A percentile compares a stretch with the other conserved stretches of the same genome.
These are phyloP conservation scores for Cronartium quercuum DNA, from an alignment of 1,284 basidiomycete genomes.

Conservation along the genomic window DNA sequence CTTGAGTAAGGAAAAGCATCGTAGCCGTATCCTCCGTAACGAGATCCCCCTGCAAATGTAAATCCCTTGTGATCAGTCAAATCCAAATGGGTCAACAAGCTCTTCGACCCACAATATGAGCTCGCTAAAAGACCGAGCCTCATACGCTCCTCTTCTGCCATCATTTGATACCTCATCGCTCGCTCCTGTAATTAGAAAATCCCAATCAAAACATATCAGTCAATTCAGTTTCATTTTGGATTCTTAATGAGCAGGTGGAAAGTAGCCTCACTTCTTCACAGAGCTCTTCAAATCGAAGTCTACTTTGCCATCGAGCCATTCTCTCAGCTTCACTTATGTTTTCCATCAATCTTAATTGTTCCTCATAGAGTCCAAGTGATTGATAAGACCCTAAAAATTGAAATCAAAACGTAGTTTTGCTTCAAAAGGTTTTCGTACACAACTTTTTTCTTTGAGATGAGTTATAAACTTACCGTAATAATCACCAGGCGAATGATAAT, in stretches of 20 bases:
- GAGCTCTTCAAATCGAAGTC: conserved; percentile 33
- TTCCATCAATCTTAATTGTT: conserved; percentile 24
- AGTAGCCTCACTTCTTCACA: conserved; percentile 17
- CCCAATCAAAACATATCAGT: neutral
- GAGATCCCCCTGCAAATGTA: conserved; percentile 8
- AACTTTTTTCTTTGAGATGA: no score
- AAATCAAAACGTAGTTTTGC: no score
- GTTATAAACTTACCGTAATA: conserved; percentile 18
- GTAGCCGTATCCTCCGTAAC: conserved; percentile 26
- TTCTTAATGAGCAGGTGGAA: neutral
- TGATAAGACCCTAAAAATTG: neutral
- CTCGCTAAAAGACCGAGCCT: conserved; percentile 20
- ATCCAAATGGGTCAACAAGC: neutral
- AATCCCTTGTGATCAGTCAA: neutral
- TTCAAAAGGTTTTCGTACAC: no score
- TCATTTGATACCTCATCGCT: conserved; percentile 12
- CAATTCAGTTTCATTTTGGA: neutral
- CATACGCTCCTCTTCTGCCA: conserved; percentile 36
- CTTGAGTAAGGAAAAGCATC: conserved; percentile 4
- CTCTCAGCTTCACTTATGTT: conserved; percentile 16
- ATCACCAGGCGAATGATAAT: conserved; percentile 22
- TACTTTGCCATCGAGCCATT: conserved; percentile 22
- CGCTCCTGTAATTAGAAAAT: no score
- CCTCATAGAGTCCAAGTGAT: conserved; percentile 14
- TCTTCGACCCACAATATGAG: conserved; percentile 16